Base-by-base conservation (phyloP, 352 stramenopile species). In the Globisporangium iwayamae region DNA sequence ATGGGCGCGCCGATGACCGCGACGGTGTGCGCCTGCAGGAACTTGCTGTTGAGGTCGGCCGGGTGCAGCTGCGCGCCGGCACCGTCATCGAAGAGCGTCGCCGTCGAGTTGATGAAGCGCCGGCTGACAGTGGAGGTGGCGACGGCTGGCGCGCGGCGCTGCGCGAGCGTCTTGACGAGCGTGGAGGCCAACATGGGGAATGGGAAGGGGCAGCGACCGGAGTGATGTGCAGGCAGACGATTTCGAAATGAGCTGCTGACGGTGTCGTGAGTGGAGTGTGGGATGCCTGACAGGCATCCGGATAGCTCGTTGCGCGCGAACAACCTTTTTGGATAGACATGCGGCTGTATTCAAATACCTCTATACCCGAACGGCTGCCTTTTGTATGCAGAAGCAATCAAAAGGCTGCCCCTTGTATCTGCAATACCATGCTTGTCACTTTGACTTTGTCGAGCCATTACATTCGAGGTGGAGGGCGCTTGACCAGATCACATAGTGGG, bases 1-100 rank as follows among this genome's bases (percentile, higher is more conserved):
- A 96, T 96, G 25, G 87, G 87, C n/a, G 85, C 87, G 67, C 87
- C 87, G 52, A 96, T 96, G 46, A 96, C 65, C 0, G 83, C 73
- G 45, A 93, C 87, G 0, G 87, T 94, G 58, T 89, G 77, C 45
- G 76, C 61, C 41, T 66, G 65, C 51, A 95, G 62, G 56, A 79
- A 56, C 59, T 76, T 66, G 68, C 90, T 93, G 62, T 61, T 66
- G 34, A 88, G 60, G 18, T 80, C 73, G n/a, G 56, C 63, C 5
- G 83, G 66, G 70, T 93, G 85, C 50, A 76, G 62, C 59, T 93
- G 83, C n/a, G 75, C 65, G 9, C 79, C 82, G 66, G 91, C 79
- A 63, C 91, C 66, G 66, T 82, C 74, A 74, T 81, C 93, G 52
- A 78, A 68, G 39, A 71, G 73, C 50, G 58, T 59, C 1, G 72